Conservation (phyloP, 805 yeast genomes). For the Pichia occidentalis region DNA sequence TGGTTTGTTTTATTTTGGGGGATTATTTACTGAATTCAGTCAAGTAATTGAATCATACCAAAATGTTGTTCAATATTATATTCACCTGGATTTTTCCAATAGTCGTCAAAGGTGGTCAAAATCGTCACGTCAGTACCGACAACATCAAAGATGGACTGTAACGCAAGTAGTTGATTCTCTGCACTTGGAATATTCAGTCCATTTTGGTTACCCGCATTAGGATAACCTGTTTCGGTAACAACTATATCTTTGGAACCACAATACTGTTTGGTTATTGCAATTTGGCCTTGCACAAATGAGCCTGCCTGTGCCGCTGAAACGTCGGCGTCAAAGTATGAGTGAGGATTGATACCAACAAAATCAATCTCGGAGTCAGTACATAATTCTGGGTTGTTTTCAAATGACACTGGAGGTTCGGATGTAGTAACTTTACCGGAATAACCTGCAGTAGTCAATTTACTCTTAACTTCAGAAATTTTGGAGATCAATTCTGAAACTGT, state of each 20-base stretch:
- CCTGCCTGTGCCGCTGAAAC: slow-evolving; percentile 67
- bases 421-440: slow-evolving; percentile 73
- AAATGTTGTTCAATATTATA: slow-evolving; percentile 84
- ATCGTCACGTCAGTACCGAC: slow-evolving; percentile 60
- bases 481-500: slow-evolving; percentile 54
- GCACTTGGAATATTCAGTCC: slow-evolving; percentile 68
- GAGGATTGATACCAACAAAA: slow-evolving; percentile 80
- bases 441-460: slow-evolving; percentile 57
- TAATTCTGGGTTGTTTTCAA: slow-evolving; percentile 53
- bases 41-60: slow-evolving; percentile 46
- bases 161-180: slow-evolving; percentile 67
- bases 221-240: slow-evolving; percentile 88
- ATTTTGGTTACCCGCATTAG: slow-evolving; percentile 62
- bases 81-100: slow-evolving; percentile 81
- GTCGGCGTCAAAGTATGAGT: slow-evolving; percentile 69
- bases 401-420: slow-evolving; percentile 83
- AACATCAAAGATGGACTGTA: slow-evolving; percentile 51
- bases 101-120: slow-evolving; percentile 74
- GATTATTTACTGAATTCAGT: not conserved
- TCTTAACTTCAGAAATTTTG: slow-evolving; percentile 61
- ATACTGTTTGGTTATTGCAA: slow-evolving; percentile 41
- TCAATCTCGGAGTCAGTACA: slow-evolving; percentile 70
- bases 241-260: slow-evolving; percentile 52
- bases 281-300: slow-evolving; percentile 58
- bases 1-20: not conserved